Percentiles rank a stretch among this genome's conserved stretches.
phyloP scores from a whole-genome alignment of 495 filamentous ascomycete genomes.

The Penicillium subrubescens region DNA sequence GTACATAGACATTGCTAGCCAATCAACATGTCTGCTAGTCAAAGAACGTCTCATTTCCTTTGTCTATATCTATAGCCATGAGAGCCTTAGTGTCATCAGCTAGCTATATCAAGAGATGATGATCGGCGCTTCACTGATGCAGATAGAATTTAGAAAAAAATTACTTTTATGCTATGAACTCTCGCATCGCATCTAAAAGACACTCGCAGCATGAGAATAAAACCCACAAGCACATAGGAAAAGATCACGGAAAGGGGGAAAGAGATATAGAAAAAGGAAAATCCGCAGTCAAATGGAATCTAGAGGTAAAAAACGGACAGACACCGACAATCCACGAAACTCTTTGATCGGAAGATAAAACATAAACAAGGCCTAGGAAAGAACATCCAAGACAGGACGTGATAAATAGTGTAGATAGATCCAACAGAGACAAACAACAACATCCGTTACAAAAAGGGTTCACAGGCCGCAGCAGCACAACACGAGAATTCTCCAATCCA shows the following conservation, averaged over 20 bases:
- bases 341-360: neutral
- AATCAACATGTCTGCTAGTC: no score
- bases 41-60: neutral
- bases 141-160: neutral
- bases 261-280: neutral
- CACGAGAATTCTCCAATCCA: constrained; percentile 23
- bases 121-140: neutral
- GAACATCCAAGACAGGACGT: constrained; percentile 2
- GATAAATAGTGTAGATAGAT: constrained; percentile 17
- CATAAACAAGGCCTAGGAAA: constrained; percentile 5
- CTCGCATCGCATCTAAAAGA: neutral
- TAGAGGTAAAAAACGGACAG: constrained; percentile 14
- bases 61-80: neutral
- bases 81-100: neutral
- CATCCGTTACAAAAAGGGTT: constrained; percentile 27
- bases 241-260: neutral
- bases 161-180: constrained; percentile 9
- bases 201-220: neutral
- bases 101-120: neutral
- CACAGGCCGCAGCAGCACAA: constrained; percentile 17
- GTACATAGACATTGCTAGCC: neutral
- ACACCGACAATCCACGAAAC: constrained; percentile 19
- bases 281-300: constrained; percentile 19
- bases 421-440: constrained; percentile 15
- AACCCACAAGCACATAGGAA: neutral